A percentile compares a stretch with the other conserved stretches of the same genome.
Evolutionary conservation across 164 flowering plant species (phyloP).

Genomic region (Brasenia schreberi): DNA sequence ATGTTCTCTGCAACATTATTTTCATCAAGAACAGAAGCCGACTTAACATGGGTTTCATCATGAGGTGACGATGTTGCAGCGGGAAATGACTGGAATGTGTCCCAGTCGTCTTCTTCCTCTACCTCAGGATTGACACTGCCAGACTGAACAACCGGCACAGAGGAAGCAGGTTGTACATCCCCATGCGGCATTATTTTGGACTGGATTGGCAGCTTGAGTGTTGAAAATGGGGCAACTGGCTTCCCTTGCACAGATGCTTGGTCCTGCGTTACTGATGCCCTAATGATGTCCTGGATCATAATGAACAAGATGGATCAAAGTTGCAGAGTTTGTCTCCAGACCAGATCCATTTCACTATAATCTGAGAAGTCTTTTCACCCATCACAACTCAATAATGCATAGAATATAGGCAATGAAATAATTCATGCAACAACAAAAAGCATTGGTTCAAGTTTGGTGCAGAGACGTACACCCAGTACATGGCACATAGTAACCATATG

Average conservation of each 20-base stretch:
- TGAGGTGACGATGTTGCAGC: slow-evolving; percentile 12
- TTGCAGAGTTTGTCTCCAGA: no score
- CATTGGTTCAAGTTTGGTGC: no score
- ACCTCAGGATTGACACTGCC: slow-evolving; percentile 7
- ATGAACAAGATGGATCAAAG: no score
- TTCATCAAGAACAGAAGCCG: slow-evolving; percentile 6
- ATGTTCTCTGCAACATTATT: slow-evolving; percentile 3
- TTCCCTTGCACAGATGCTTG: slow-evolving; percentile 21
- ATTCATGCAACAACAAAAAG: no score
- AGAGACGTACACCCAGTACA: no score
- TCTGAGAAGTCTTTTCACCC: no score
- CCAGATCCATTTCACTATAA: no score
- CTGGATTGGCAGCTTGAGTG: slow-evolving; percentile 50
- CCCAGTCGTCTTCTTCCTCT: slow-evolving; percentile 83
- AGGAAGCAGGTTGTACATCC: slow-evolving; percentile 6
- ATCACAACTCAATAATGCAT: no score
- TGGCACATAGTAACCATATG: no score
- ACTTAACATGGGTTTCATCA: background rate
- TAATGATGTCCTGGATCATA: slow-evolving; percentile 52
- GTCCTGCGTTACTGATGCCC: slow-evolving; percentile 67
- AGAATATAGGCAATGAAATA: no score
- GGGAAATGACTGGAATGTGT: slow-evolving; percentile 88
- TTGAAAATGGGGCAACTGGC: slow-evolving; percentile 26
- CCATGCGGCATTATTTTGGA: slow-evolving; percentile 12
- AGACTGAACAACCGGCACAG: slow-evolving; percentile 7